Evolutionary conservation across 176 grass and related monocot genomes (phyloP), one percentile per base, ranked within the genome.

Genomic region (Juncus inflexus): DNA sequence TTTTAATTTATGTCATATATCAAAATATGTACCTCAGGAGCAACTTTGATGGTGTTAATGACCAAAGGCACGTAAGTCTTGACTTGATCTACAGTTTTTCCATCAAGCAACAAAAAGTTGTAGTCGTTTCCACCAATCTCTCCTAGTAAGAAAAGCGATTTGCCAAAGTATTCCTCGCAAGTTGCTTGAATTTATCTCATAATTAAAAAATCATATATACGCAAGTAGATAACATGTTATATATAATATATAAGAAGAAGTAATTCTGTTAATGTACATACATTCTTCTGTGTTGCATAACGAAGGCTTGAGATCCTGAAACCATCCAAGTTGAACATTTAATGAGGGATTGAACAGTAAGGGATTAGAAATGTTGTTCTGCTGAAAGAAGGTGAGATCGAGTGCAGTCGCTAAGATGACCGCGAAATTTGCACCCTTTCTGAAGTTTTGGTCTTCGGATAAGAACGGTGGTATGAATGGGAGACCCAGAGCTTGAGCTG

Each of bases 391-490:
- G 11, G 53, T 70, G 2, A 69, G n/a, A 11, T 70, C 69, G 11
- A 84, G 78, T 12, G 76, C 73, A 11, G 85, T 68, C 11, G 82
- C 84, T 19, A 53, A 74, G 2, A 53, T 59, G 41, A 82, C 81
- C 0, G 84, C 89, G 15, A 92, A 92, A 52, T 87, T 74, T 4
- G 74, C 76, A 3, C 89, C 81, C 3, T n/a, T 70, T 0, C 35
- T 38, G 67, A 74, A 62, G 53, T 61, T 19, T 62, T 42, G 16
- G 36, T 57, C 67, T 37, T 52, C 3, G 0, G 60, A 7, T 1
- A 77, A 42, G 13, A 9, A 85, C 0, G 75, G 43, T 2, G 76
- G 72, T 6, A 83, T 59, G 37, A 84, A 64, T 7, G 89, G 84
- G 38, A 87, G 43, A 0, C 77, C 78, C 14, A 87, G 40, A 36